Evolutionary conservation across 495 filamentous ascomycete genomes (phyloP), one percentile per base, ranked within the genome.

Genomic region (Cryomyces antarcticus): DNA sequence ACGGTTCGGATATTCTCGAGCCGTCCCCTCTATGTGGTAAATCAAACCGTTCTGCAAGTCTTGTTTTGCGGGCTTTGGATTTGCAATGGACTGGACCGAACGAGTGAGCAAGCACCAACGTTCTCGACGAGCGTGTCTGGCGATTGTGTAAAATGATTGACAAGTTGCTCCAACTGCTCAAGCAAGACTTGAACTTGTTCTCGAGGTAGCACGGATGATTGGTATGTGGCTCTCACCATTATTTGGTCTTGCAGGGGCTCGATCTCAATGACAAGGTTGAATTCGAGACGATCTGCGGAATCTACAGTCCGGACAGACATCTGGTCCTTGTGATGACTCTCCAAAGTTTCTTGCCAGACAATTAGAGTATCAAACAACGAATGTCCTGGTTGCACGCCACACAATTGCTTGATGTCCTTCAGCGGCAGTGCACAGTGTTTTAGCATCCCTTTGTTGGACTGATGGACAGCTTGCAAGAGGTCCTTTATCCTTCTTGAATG

Each of bases 281-380:
- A 82, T 51, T 88, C 83, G 30, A 86, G 62, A 41, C 68, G 69
- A 48, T 89, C 83, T 7, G 59, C 62, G 39, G 69, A 68, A 40
- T 64, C 65, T 2, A 73, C 54, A 41, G 75, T 57, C 17, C 41
- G 49, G 9, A 84, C 63, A 6, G 49, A 28, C 7, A 48, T 40
- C 13, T 47, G 35, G 2, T 47, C 44, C 0, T 52, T 48, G 9
- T 58, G 52, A 10, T 60, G 52, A 11, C 54, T 63, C 34, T 66
- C 51, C 7, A 76, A 56, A 2, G 72, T 75, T 53, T 88, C 74
- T 46, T 92, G 83, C 66, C 83, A 92, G 5, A 83, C 73, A 39
- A 88, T 65, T 2, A 87, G 62, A 0, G 74, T 68, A 42, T 87
- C 78, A 46, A 82, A 88, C 3, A 83, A 55, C 5, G 51, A 53